Percentiles rank a stretch among this genome's conserved stretches.
phyloP scores from a whole-genome alignment of 129 eudicot genomes.

The Ambrosia trifida region DNA sequence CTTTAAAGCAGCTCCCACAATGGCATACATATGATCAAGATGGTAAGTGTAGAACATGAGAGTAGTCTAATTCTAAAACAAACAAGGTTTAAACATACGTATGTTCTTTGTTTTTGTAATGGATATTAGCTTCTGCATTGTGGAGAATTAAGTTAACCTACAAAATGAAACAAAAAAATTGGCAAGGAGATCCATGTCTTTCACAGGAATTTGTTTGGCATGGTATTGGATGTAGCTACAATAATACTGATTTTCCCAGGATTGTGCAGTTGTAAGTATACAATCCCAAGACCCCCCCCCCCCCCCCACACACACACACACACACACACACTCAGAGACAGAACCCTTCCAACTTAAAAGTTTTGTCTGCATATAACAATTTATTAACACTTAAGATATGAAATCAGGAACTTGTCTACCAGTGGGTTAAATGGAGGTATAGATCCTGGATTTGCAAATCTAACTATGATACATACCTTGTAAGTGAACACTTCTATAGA shows the following conservation, averaged over 20 bases:
- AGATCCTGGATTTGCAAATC: slow-evolving; percentile 41
- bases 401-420: slow-evolving; percentile 48
- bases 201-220: slow-evolving; percentile 47
- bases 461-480: slow-evolving; percentile 46
- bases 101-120: neutral
- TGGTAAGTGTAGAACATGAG: slow-evolving; percentile 39
- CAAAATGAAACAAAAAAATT: slow-evolving; percentile 25
- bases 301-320: too few species aligned
- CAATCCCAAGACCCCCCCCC: too few species aligned
- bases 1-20: slow-evolving; percentile 23
- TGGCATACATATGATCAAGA: slow-evolving; percentile 37
- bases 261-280: slow-evolving; percentile 34
- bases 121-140: slow-evolving; percentile 34
- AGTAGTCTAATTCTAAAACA: too few species aligned
- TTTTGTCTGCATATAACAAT: neutral
- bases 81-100: too few species aligned
- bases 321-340: too few species aligned
- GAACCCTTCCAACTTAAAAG: too few species aligned
- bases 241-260: slow-evolving; percentile 19
- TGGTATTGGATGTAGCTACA: slow-evolving; percentile 41
- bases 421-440: slow-evolving; percentile 46
- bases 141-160: slow-evolving; percentile 39
- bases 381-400: neutral
- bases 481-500: slow-evolving; percentile 30
- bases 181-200: slow-evolving; percentile 72